A percentile compares a stretch with the other conserved stretches of the same genome.
Evolutionary conservation across 371 early-diverging fungal genomes (phyloP).

Genomic region (Zychaea mexicana): DNA sequence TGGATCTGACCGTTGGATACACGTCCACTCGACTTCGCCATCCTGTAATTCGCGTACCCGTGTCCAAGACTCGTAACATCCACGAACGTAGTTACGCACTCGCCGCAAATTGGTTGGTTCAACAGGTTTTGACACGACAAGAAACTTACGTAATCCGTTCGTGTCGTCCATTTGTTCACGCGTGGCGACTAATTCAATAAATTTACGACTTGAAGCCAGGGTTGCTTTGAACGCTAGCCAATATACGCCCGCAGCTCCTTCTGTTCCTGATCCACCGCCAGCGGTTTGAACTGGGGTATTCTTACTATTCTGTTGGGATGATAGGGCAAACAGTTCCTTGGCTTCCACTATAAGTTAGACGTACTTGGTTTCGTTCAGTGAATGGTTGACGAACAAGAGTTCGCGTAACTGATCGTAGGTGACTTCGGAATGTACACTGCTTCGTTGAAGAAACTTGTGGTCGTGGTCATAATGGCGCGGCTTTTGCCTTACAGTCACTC

Average conservation of each 20-base stretch:
- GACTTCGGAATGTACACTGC: constrained; percentile 15
- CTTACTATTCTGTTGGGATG: neutral
- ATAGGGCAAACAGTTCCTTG: constrained; percentile 2
- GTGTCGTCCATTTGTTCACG: constrained; percentile 6
- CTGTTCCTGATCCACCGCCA: too few relatives aligned
- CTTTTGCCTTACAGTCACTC: neutral
- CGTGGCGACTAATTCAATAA: constrained; percentile 31
- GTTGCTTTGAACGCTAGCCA: constrained; percentile 34
- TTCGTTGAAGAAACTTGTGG: constrained; percentile 20
- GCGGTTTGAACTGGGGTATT: neutral
- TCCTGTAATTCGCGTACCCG: constrained; percentile 19
- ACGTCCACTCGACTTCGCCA: constrained; percentile 28
- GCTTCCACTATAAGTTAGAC: constrained; percentile 22
- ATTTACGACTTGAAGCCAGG: constrained; percentile 22
- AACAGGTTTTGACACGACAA: constrained; percentile 30
- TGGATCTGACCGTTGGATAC: constrained; percentile 27
- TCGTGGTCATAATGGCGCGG: neutral
- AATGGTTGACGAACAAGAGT: constrained; percentile 20
- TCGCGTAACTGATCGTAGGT: constrained; percentile 19
- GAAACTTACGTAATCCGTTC: constrained; percentile 15
- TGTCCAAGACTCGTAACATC: constrained; percentile 33
- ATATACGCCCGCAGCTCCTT: constrained; percentile 25
- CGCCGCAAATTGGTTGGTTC: neutral
- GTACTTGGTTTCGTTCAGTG: constrained; percentile 23
- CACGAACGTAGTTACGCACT: constrained; percentile 24